A percentile compares a stretch with the other conserved stretches of the same genome.
Evolutionary conservation across 768 basidiomycete genomes (phyloP).

Genomic region (Pleurotus cornucopiae): DNA sequence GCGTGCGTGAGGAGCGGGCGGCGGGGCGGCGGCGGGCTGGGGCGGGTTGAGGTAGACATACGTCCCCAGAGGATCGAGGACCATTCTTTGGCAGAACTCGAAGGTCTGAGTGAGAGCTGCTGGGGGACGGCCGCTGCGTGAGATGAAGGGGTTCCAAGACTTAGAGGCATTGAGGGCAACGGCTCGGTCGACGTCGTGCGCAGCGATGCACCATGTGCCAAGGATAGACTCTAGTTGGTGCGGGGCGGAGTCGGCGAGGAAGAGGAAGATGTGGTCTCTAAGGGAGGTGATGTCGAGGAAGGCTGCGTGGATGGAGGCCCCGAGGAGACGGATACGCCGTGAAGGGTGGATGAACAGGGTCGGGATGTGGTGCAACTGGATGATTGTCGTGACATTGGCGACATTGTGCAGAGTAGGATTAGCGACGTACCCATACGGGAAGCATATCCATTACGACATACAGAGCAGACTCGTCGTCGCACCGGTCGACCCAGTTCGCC

Average conservation of each 20-base stretch:
- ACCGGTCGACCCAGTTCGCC: conserved; percentile 57
- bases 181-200: conserved; percentile 67
- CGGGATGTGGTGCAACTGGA: conserved; percentile 82
- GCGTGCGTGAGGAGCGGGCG: conserved; percentile 21
- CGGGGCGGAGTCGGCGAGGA: conserved; percentile 42
- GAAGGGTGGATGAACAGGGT: conserved; percentile 77
- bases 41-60: conserved; percentile 63
- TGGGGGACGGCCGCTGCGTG: conserved; percentile 42
- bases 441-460: conserved; percentile 54
- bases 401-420: conserved; percentile 1
- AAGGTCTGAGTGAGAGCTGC: conserved; percentile 32
- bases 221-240: conserved; percentile 54
- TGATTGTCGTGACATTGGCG: neutral
- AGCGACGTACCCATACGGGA: conserved; percentile 83
- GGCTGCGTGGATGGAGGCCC: conserved; percentile 57
- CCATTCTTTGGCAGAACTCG: conserved; percentile 47
- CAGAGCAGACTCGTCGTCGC: conserved; percentile 35
- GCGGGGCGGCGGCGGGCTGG: conserved; percentile 31
- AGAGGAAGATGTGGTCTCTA: conserved; percentile 44
- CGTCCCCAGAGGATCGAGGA: conserved; percentile 59
- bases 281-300: conserved; percentile 55
- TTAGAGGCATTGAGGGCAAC: conserved; percentile 47
- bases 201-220: conserved; percentile 70
- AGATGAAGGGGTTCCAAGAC: conserved; percentile 47
- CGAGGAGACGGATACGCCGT: conserved; percentile 63